Conservation (phyloP, 108 stramenopile genomes). For the Cyclostephanos invisitatus region DNA sequence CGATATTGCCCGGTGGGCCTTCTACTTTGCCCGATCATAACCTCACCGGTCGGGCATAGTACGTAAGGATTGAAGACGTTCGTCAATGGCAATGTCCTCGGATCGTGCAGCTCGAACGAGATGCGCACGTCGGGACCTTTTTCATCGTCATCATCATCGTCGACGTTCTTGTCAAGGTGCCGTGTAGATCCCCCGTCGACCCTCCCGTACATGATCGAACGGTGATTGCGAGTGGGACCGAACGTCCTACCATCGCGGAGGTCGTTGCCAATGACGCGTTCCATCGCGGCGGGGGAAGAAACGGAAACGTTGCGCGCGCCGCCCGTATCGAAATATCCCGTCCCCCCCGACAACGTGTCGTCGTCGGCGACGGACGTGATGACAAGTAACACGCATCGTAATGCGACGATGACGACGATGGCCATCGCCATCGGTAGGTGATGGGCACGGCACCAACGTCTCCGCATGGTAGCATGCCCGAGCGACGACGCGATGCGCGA, state of each 20-base stretch:
- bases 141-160: neutral
- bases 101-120: conserved; percentile 22
- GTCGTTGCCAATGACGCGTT: neutral
- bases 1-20: neutral
- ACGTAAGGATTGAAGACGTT: conserved; percentile 18
- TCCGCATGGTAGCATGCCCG: no score
- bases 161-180: neutral
- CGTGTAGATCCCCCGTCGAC: neutral
- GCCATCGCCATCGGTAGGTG: no score
- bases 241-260: neutral
- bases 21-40: neutral
- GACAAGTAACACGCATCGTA: no score
- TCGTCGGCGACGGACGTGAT: no score
- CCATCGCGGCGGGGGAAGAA: neutral
- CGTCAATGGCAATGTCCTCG: neutral
- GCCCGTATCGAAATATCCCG: no score
- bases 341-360: no score
- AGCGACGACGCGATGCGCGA: no score
- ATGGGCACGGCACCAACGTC: no score
- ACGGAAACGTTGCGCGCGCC: neutral
- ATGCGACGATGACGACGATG: no score
- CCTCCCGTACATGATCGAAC: neutral
- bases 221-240: neutral
- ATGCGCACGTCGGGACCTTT: conserved; percentile 4
- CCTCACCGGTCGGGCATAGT: neutral